Conservation (phyloP, 2,329 filamentous ascomycete species). For the Tolypocladium amazonense region DNA sequence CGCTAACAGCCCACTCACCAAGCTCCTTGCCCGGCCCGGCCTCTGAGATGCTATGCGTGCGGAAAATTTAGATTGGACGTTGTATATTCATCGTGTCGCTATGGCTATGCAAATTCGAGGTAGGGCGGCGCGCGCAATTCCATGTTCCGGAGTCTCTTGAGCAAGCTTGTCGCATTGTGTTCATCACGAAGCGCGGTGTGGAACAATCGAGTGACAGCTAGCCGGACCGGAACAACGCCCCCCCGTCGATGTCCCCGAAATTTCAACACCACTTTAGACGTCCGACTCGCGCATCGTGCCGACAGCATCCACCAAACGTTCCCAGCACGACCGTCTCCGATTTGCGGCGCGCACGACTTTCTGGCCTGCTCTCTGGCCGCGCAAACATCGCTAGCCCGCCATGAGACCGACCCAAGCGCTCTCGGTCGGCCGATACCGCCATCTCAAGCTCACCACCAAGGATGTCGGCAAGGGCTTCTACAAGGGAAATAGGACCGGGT, state of each 20-base stretch:
- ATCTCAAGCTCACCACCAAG: constrained; percentile 80
- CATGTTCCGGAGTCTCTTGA: background rate
- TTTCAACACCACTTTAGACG: constrained; percentile 1
- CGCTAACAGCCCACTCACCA: background rate
- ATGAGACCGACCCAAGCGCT: constrained; percentile 63
- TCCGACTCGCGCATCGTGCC: background rate
- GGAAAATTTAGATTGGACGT: background rate
- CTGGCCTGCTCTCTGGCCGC: background rate
- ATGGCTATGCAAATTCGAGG: background rate
- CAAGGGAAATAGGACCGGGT: constrained; percentile 86
- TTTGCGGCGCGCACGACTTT: background rate
- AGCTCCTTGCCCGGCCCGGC: background rate
- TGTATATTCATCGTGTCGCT: background rate
- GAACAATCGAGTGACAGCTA: background rate
- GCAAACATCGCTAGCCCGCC: constrained; percentile 11
- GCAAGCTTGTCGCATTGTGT: background rate
- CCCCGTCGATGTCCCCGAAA: constrained; percentile 8
- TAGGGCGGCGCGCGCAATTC: background rate
- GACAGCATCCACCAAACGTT: background rate
- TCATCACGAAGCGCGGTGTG: background rate
- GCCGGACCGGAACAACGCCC: constrained; percentile 19
- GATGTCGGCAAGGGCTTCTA: constrained; percentile 90
- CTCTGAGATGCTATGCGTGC: background rate
- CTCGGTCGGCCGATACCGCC: constrained; percentile 56
- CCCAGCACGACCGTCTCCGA: background rate